Percentiles rank a stretch among this genome's conserved stretches.
phyloP scores from a whole-genome alignment of 495 filamentous ascomycete species.

The Zalerion maritima region DNA sequence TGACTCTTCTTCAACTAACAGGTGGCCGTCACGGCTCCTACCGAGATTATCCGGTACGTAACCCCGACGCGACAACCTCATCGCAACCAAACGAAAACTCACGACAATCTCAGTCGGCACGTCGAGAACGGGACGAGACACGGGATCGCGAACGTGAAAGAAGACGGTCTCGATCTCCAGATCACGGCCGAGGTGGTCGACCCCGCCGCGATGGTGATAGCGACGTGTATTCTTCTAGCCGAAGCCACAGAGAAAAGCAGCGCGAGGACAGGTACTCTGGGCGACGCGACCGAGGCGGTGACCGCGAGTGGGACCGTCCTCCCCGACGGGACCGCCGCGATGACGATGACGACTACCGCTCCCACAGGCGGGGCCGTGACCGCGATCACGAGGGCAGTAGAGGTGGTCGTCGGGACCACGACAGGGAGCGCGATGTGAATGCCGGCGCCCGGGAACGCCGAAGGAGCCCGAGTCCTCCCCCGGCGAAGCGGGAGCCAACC shows the following conservation, averaged over 20 bases:
- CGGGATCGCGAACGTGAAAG: constrained; percentile 43
- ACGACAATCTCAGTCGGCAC: constrained; percentile 31
- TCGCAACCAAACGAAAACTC: constrained; percentile 28
- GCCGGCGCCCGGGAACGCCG: constrained; percentile 45
- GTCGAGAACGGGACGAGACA: constrained; percentile 36
- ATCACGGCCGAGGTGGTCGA: constrained; percentile 41
- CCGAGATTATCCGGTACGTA: constrained; percentile 58
- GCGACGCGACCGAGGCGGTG: constrained; percentile 24
- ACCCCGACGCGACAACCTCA: constrained; percentile 17
- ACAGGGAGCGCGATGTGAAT: constrained; percentile 28
- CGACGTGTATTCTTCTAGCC: constrained; percentile 81
- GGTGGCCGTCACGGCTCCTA: constrained; percentile 50
- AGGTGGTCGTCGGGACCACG: constrained; percentile 30
- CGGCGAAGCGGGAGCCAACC: constrained; percentile 86
- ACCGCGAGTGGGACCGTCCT: constrained; percentile 32
- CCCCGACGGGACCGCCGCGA: constrained; percentile 23
- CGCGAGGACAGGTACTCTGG: constrained; percentile 75
- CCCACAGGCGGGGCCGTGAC: too few species aligned
- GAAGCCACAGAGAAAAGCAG: constrained; percentile 80
- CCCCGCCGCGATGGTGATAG: constrained; percentile 54
- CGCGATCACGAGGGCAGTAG: constrained; percentile 17
- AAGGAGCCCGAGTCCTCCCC: constrained; percentile 64
- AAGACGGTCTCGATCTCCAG: constrained; percentile 61
- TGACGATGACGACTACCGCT: too few species aligned
- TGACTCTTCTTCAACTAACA: constrained; percentile 30